A percentile compares a stretch with the other conserved stretches of the same genome.
These are phyloP conservation scores for Neonectria hederae DNA, from an alignment of 2,329 filamentous ascomycete species.

Conservation along the genomic window DNA sequence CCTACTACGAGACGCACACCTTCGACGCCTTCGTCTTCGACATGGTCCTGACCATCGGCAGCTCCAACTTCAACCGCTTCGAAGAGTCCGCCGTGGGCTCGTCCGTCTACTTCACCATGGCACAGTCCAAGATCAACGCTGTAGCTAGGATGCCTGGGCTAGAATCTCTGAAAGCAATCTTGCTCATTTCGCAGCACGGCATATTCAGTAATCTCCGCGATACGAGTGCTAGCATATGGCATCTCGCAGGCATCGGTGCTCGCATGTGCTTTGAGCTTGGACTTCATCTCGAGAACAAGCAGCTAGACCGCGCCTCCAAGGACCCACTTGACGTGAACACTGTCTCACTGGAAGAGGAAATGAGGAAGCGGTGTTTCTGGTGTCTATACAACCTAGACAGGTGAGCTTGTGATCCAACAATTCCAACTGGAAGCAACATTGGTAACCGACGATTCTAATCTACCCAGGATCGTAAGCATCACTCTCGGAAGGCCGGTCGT, in stretches of 20 bases:
- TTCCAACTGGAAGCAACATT: no score
- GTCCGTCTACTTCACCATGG: constrained; percentile 11
- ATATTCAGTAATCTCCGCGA: constrained; percentile 21
- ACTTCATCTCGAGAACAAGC: constrained; percentile 7
- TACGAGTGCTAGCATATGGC: constrained; percentile 15
- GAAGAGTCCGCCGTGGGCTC: constrained; percentile 3
- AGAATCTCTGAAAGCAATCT: not conserved
- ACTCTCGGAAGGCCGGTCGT: constrained; percentile 12
- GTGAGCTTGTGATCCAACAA: no score
- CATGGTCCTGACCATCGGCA: constrained; percentile 21
- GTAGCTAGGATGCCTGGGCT: no score
- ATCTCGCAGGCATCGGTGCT: constrained; percentile 13
- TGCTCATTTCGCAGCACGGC: constrained; percentile 17
- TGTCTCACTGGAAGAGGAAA: constrained; percentile 17
- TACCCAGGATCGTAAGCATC: constrained; percentile 21
- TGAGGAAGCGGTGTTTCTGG: constrained; percentile 22
- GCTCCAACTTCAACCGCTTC: constrained; percentile 20
- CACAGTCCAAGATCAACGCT: no score
- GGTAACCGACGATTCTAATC: no score
- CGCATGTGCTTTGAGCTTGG: constrained; percentile 19
- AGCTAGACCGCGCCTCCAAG: no score
- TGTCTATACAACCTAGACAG: constrained; percentile 21
- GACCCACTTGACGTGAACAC: no score
- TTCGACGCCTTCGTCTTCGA: constrained; percentile 19
- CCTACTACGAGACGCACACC: constrained; percentile 8